phyloP scores from a whole-genome alignment of 305 asterid genomes.

The Fraxinus sp. region DNA sequence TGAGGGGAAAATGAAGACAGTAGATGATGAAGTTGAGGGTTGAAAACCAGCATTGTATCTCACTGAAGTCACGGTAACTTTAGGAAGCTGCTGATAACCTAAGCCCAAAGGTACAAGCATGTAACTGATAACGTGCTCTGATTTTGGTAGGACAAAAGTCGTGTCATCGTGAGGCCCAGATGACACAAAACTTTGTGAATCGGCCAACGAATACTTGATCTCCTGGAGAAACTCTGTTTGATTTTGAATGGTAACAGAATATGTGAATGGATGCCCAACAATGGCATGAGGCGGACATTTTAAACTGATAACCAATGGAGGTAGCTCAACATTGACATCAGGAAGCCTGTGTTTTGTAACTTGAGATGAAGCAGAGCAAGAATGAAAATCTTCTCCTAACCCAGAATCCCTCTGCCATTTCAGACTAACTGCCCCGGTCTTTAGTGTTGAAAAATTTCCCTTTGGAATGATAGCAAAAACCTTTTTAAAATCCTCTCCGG shows the following conservation, averaged over 20 bases:
- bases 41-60: constrained; percentile 77
- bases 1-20: constrained; percentile 78
- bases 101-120: constrained; percentile 78
- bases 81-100: constrained; percentile 84
- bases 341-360: constrained; percentile 72
- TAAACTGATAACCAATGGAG: constrained; percentile 68
- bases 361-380: constrained; percentile 35
- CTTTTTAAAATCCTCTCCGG: constrained; percentile 93
- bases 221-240: constrained; percentile 80
- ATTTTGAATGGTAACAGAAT: constrained; percentile 54
- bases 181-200: constrained; percentile 79
- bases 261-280: constrained; percentile 71
- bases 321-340: constrained; percentile 68
- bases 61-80: constrained; percentile 59
- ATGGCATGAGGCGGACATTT: constrained; percentile 82
- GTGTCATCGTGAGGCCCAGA: constrained; percentile 90
- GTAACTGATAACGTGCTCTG: constrained; percentile 56
- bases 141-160: constrained; percentile 62
- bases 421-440: constrained; percentile 62
- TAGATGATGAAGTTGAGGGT: constrained; percentile 63
- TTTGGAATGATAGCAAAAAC: constrained; percentile 67
- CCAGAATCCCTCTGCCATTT: constrained; percentile 73
- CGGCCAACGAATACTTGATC: constrained; percentile 72
- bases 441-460: constrained; percentile 40
- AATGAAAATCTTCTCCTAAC: constrained; percentile 26